These are phyloP conservation scores for Hypomontagnella submonticulosa DNA, from an alignment of 495 filamentous ascomycete genomes.

Conservation along the genomic window DNA sequence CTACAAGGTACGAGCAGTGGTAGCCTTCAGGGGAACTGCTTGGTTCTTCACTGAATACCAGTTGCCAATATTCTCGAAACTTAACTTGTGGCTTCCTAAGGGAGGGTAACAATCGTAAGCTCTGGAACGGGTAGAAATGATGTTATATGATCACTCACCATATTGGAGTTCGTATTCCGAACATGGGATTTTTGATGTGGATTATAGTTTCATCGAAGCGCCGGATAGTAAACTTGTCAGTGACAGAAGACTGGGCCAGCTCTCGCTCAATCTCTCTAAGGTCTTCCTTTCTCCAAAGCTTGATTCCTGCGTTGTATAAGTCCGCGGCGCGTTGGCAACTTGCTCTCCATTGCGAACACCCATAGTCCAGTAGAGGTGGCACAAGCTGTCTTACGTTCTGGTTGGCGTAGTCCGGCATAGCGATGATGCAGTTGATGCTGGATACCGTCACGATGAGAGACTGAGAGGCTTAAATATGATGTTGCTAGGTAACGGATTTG, in stretches of 20 bases:
- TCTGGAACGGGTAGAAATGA: background rate
- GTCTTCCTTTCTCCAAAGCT: slow-evolving; percentile 54
- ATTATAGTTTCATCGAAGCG: slow-evolving; percentile 51
- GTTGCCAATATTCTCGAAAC: slow-evolving; percentile 17
- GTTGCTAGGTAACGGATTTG: too few relatives aligned
- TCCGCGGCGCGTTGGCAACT: slow-evolving; percentile 54
- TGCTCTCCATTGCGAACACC: slow-evolving; percentile 50
- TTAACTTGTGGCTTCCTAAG: slow-evolving; percentile 32
- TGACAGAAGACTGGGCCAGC: slow-evolving; percentile 48
- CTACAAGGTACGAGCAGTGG: slow-evolving; percentile 53
- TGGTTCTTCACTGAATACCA: slow-evolving; percentile 36
- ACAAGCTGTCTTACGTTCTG: too few relatives aligned
- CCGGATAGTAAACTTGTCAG: slow-evolving; percentile 51
- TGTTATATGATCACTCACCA: slow-evolving; percentile 37
- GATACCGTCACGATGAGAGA: background rate
- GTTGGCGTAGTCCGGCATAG: background rate
- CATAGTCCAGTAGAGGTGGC: slow-evolving; percentile 44
- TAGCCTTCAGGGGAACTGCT: slow-evolving; percentile 49
- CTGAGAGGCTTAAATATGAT: background rate
- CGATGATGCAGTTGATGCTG: background rate
- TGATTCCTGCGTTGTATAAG: slow-evolving; percentile 52
- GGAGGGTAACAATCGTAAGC: background rate
- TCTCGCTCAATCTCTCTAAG: slow-evolving; percentile 53
- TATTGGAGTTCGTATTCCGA: slow-evolving; percentile 53
- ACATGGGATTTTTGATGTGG: slow-evolving; percentile 54